phyloP scores from a whole-genome alignment of 441 rosid species.

The Adansonia madagascariensis region DNA sequence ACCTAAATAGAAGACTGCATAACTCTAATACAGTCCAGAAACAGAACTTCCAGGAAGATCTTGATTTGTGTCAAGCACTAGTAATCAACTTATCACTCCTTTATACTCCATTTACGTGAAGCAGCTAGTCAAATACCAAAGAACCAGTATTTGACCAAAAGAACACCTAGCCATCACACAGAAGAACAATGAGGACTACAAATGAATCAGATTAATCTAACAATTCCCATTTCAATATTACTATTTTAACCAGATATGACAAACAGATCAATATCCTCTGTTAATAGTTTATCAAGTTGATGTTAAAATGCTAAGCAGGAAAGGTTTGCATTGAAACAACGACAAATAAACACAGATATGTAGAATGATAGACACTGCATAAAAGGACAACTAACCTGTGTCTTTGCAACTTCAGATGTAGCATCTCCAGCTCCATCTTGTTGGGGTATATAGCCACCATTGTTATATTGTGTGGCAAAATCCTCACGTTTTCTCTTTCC shows the following conservation, averaged over 20 bases:
- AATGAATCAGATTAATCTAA: neutral
- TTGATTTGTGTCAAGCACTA: neutral
- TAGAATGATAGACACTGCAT: neutral
- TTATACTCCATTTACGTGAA: neutral
- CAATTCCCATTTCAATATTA: neutral
- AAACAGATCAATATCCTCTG: neutral
- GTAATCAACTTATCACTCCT: neutral
- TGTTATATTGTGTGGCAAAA: constrained; percentile 59
- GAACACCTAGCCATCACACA: neutral
- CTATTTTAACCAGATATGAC: neutral
- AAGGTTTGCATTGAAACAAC: no score
- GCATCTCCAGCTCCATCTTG: constrained; percentile 92
- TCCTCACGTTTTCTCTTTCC: constrained; percentile 97
- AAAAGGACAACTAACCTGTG: constrained; percentile 35
- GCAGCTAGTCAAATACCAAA: neutral
- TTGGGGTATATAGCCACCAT: constrained; percentile 90
- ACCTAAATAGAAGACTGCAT: neutral
- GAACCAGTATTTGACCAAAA: neutral
- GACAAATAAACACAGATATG: neutral
- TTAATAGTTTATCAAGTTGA: neutral
- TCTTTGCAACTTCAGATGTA: constrained; percentile 39
- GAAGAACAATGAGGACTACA: neutral
- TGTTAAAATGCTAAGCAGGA: neutral
- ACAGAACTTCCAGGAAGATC: constrained; percentile 1
- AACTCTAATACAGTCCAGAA: neutral